These are phyloP conservation scores for Isatis tinctoria DNA, from an alignment of 345 rosid genomes.

Conservation along the genomic window DNA sequence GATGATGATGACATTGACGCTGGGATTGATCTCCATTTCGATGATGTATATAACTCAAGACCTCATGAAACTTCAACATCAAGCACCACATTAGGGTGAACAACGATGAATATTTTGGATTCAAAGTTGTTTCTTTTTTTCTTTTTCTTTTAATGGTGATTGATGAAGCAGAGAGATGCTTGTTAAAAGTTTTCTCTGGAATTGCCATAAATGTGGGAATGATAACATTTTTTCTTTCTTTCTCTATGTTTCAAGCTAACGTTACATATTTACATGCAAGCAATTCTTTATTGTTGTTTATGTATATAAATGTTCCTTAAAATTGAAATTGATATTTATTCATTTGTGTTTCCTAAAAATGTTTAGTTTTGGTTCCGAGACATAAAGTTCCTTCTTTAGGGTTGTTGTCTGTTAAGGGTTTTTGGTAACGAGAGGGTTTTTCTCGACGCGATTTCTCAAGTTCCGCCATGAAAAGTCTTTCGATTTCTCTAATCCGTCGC, in stretches of 20 bases:
- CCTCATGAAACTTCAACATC: slow-evolving; percentile 51
- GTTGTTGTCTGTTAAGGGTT: not conserved
- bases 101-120: slow-evolving; percentile 9
- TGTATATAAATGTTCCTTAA: not conserved
- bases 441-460: not conserved
- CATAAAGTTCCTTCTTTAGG: not conserved
- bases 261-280: too few species aligned
- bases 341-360: not conserved
- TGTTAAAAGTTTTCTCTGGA: slow-evolving; percentile 4
- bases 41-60: slow-evolving; percentile 59
- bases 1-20: slow-evolving; percentile 51
- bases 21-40: slow-evolving; percentile 71
- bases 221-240: not conserved
- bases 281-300: slow-evolving; percentile 30
- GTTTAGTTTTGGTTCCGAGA: not conserved
- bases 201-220: slow-evolving; percentile 9
- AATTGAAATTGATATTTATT: not conserved
- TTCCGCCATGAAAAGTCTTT: slow-evolving; percentile 51
- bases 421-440: not conserved
- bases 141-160: not conserved
- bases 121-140: slow-evolving; percentile 15
- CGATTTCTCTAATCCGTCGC: slow-evolving; percentile 50
- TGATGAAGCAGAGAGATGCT: slow-evolving; percentile 5
- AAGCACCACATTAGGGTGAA: slow-evolving; percentile 15
- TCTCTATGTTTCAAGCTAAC: not conserved